phyloP scores from a whole-genome alignment of 2,329 filamentous ascomycete genomes.

The Cercospora sojina region DNA sequence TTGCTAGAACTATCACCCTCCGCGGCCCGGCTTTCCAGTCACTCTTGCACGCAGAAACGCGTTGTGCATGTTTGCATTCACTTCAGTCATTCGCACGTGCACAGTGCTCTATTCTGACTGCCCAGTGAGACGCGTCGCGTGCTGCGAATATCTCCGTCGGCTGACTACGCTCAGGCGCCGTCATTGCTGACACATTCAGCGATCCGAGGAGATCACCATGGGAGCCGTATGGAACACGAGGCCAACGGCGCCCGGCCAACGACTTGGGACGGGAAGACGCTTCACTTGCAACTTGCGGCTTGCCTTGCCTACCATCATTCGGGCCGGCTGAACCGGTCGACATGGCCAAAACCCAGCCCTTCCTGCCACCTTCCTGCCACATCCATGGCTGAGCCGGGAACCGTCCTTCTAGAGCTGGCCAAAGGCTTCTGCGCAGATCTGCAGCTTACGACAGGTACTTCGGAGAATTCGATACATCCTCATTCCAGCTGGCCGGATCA shows the following conservation, averaged over 20 bases:
- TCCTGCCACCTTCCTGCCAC: neutral
- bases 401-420: neutral
- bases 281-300: neutral
- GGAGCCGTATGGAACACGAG: neutral
- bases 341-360: neutral
- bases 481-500: neutral
- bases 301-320: neutral
- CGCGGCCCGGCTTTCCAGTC: neutral
- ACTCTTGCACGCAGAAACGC: neutral
- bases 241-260: neutral
- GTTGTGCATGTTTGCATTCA: neutral
- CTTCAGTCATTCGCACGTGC: neutral
- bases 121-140: neutral
- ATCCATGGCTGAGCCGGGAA: neutral
- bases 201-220: neutral
- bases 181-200: neutral
- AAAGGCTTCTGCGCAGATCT: neutral
- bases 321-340: neutral
- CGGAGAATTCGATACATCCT: neutral
- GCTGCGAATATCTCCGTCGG: neutral
- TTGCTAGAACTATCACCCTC: neutral
- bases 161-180: neutral
- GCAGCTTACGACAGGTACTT: neutral
- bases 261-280: neutral
- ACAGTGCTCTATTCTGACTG: too few species aligned